Conservation (phyloP, 2,329 filamentous ascomycete species). For the Paecilomyces formosus region DNA sequence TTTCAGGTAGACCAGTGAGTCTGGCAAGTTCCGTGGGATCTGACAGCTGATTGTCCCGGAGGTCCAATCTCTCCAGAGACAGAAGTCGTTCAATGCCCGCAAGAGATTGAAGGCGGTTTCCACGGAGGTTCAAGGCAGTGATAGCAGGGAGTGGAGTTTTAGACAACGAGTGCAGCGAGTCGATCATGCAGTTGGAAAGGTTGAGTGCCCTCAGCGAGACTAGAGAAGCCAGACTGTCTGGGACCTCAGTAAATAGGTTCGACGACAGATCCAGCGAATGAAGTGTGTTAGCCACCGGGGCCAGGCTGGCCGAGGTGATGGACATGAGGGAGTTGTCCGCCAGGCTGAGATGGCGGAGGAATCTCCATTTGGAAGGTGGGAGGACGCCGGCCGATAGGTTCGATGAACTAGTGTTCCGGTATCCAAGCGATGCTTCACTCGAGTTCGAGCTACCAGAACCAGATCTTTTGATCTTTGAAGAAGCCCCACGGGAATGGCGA, state of each 20-base stretch:
- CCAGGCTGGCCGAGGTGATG: constrained; percentile 66
- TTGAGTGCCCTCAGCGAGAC: constrained; percentile 88
- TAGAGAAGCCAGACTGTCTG: constrained; percentile 78
- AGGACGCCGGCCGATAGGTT: constrained; percentile 69
- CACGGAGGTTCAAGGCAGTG: constrained; percentile 82
- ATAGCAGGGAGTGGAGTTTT: constrained; percentile 83
- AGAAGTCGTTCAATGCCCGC: constrained; percentile 84
- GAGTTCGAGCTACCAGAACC: constrained; percentile 92
- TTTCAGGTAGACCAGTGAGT: constrained; percentile 81
- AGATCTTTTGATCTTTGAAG: constrained; percentile 72
- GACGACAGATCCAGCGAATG: constrained; percentile 88
- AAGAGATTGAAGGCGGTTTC: constrained; percentile 78
- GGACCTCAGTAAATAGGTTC: constrained; percentile 90
- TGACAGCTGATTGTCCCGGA: constrained; percentile 83
- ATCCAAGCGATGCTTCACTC: constrained; percentile 49
- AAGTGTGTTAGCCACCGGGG: constrained; percentile 76
- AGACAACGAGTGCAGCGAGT: constrained; percentile 78
- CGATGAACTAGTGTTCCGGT: constrained; percentile 59
- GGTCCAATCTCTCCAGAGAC: constrained; percentile 80
- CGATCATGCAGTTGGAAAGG: constrained; percentile 95
- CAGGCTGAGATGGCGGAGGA: constrained; percentile 83
- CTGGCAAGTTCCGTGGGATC: constrained; percentile 87
- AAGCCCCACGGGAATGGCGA: constrained; percentile 56
- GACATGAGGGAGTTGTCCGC: constrained; percentile 85
- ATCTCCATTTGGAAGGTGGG: constrained; percentile 86